Percentiles rank a stretch among this genome's conserved stretches.
These are phyloP conservation scores for Diutina siamensis DNA, from an alignment of 1,139 yeast species.

Conservation along the genomic window DNA sequence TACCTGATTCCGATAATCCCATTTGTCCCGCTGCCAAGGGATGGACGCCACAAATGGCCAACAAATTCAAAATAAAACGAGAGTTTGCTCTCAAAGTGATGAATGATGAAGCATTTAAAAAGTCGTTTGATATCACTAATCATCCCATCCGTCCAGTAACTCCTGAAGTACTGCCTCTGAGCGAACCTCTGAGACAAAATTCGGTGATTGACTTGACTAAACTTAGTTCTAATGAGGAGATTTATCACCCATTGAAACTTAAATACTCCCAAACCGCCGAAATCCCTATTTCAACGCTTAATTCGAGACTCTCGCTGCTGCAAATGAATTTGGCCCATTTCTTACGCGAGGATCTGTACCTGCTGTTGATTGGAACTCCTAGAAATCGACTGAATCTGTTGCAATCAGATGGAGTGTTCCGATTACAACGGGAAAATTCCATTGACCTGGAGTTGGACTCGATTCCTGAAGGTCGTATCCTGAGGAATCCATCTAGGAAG, in stretches of 20 bases:
- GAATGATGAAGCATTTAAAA: constrained; percentile 29
- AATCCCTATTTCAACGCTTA: constrained; percentile 29
- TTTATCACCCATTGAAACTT: constrained; percentile 30
- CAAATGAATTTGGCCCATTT: constrained; percentile 22
- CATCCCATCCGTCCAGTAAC: constrained; percentile 27
- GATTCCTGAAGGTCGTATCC: constrained; percentile 3
- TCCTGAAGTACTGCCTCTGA: constrained; percentile 34
- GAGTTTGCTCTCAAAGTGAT: constrained; percentile 25
- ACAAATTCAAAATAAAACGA: constrained; percentile 13
- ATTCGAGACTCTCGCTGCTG: constrained; percentile 29
- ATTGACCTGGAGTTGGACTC: constrained; percentile 4
- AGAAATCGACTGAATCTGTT: constrained; percentile 3
- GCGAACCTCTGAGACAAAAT: constrained; percentile 32
- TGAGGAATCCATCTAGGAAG: constrained; percentile 6
- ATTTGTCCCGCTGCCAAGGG: constrained; percentile 28
- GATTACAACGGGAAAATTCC: not conserved
- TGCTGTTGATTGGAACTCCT: not conserved
- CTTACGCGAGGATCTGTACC: constrained; percentile 12
- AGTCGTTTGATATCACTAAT: constrained; percentile 18
- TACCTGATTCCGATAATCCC: constrained; percentile 13
- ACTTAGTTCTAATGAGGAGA: constrained; percentile 24
- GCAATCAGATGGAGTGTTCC: not conserved
- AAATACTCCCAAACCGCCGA: constrained; percentile 29
- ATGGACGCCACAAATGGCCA: constrained; percentile 24
- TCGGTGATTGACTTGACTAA: constrained; percentile 33